Conservation (phyloP, 2,329 filamentous ascomycete species). For the Sphaerulina vaccinii region DNA sequence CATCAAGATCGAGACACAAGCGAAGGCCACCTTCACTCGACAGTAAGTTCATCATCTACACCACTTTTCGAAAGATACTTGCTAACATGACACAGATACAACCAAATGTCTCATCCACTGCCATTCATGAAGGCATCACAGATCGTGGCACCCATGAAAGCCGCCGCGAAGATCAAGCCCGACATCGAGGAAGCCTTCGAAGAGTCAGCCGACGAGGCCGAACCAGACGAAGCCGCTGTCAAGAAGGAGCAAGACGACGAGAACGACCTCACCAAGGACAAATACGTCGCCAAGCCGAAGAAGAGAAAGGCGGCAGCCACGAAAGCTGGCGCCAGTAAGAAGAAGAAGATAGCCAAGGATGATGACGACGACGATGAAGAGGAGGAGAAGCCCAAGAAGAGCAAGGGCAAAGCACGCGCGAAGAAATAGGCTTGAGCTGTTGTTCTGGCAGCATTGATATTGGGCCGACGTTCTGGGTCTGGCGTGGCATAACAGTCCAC, state of each 20-base stretch:
- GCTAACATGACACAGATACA: slow-evolving; percentile 62
- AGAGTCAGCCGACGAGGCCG: slow-evolving; percentile 73
- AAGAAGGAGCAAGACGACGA: slow-evolving; percentile 60
- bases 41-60: slow-evolving; percentile 57
- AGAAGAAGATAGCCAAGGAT: slow-evolving; percentile 72
- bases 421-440: slow-evolving; percentile 22
- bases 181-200: slow-evolving; percentile 96
- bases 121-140: slow-evolving; percentile 94
- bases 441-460: background rate
- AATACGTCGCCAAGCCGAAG: slow-evolving; percentile 93
- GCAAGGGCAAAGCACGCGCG: slow-evolving; percentile 39
- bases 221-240: slow-evolving; percentile 41
- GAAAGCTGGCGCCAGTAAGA: slow-evolving; percentile 51
- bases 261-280: slow-evolving; percentile 87
- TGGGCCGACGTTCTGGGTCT: no score
- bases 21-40: slow-evolving; percentile 87
- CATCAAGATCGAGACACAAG: slow-evolving; percentile 77
- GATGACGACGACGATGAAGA: slow-evolving; percentile 41
- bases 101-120: slow-evolving; percentile 78
- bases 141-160: slow-evolving; percentile 69
- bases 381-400: slow-evolving; percentile 43
- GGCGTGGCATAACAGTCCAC: no score
- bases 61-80: background rate
- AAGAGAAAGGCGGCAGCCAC: slow-evolving; percentile 55
- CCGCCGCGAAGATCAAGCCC: slow-evolving; percentile 71